Base-by-base conservation (phyloP, 345 rosid genomes). In the Populus deltoides region DNA sequence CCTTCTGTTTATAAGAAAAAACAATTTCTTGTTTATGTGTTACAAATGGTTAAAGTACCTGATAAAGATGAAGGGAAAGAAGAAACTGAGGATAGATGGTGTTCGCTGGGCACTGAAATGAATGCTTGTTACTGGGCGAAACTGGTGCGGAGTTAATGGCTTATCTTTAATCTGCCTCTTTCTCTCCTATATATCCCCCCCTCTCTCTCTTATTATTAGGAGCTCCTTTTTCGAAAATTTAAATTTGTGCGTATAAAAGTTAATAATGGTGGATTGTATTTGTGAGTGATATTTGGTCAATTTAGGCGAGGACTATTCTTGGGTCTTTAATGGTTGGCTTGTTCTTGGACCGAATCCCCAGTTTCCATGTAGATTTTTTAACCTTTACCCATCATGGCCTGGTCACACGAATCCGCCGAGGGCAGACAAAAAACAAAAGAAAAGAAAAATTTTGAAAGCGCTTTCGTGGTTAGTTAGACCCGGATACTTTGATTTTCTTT, bases 101-200 rank as follows among this genome's bases (percentile, higher is more conserved):
- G 72, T 69, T 78, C 47, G 71, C 66, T 66, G 82, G 41, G 88
- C 85, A 77, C 85, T 72, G 79, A 81, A 67, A 86, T 49, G 86
- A 86, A 81, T 79, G 83, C 78, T 68, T 75, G 79, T 82, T 82
- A 85, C 81, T 77, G 85, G 86, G 84, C 77, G 83, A 81, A 88
- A 86, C 83, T 76, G 83, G 81, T 82, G 90, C 83, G 71, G 36
- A 79, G 78, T 84, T 84, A 75, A 86, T 81, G 89, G 87, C 69
- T 79, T 77, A 85, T 83, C 86, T 71, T 41, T 57, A 67, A n/a
- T 71, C 68, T 76, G 10, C 38, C 17, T n/a, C 35, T 36, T 1
- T 22, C 31, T 72, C 20, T 73, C 22, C 55, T 39, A 33, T 57
- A 59, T 57, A 31, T 82, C 68, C 68, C 65, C 57, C 55, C 57